Evolutionary conservation across 2,329 filamentous ascomycete genomes (phyloP), one percentile per base, ranked within the genome.

Genomic region (Colletotrichum somersetense): DNA sequence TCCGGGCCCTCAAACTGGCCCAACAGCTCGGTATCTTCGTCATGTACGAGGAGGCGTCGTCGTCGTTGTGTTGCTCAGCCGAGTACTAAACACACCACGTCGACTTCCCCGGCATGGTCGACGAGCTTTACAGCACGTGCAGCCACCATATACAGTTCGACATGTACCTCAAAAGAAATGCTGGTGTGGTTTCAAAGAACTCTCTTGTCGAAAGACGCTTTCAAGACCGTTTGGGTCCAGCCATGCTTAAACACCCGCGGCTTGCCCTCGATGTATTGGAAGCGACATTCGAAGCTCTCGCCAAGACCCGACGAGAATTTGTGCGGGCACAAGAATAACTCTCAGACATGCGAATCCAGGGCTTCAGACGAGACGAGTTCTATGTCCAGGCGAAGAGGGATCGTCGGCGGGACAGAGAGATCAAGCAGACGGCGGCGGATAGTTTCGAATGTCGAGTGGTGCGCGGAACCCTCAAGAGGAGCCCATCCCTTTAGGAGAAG

Each of bases 61-160:
- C 20, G 11, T 66, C 58, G 7, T 38, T 68, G 2, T 69, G 58
- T 20, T 26, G 46, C 20, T 33, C 52, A 2, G 44, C 50, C 3
- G 40, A 35, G 26, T 30, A 46, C 18, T 50, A 40, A 46, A 50
- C 33, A 23, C 35, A 58, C 26, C 65, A 64, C 12, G 35, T 69
- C 12, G 69, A 72, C 40, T 70, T 69, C 30, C 52, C 42, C 20
- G 11, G 11, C 38, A 46, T 72, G 33, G 42, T 69, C n/a, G 44
- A 53, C 5, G 44, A 70, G 38, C 52, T 69, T 18, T 72, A 64
- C 42, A 23, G 42, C 14, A 50, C 56, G 23, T 14, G 53, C 2
- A 6, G 40, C 42, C 46, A 55, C 1, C 40, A 48, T 3, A 11
- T 48, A 7, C 33, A 40, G 2, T 71, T 71, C 48, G 8, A 30